These are phyloP conservation scores for Helianthus tuberosus DNA, from an alignment of 129 eudicot species.

Conservation along the genomic window DNA sequence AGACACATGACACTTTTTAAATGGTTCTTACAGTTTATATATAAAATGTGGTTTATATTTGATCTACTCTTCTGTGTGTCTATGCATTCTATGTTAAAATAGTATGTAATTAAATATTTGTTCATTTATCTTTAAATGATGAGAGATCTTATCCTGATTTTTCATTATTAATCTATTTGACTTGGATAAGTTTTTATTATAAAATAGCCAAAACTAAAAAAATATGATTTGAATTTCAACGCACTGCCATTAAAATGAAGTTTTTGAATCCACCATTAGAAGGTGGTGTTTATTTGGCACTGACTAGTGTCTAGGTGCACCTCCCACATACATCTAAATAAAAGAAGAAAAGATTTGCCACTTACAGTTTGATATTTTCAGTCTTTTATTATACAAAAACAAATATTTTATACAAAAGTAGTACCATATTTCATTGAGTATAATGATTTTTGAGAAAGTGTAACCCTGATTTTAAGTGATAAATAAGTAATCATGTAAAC, in stretches of 20 bases:
- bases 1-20: too few relatives aligned
- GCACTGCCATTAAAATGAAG: conserved; percentile 18
- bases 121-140: background rate
- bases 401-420: background rate
- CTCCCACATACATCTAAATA: conserved; percentile 21
- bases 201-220: background rate
- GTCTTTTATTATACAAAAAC: background rate
- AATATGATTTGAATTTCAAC: background rate
- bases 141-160: background rate
- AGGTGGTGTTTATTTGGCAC: conserved; percentile 15
- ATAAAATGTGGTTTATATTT: too few relatives aligned
- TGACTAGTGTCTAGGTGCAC: conserved; percentile 21
- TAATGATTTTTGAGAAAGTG: background rate
- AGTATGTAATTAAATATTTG: background rate
- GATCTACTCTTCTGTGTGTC: too few relatives aligned
- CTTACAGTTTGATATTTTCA: background rate
- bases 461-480: too few relatives aligned
- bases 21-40: too few relatives aligned
- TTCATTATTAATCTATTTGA: background rate
- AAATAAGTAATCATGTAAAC: too few relatives aligned
- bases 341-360: conserved; percentile 15
- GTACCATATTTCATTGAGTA: background rate
- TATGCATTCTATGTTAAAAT: background rate
- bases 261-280: conserved; percentile 15
- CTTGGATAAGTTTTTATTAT: conserved; percentile 1